Evolutionary conservation across 2,329 filamentous ascomycete genomes (phyloP).

Genomic region (Lomentospora prolificans): DNA sequence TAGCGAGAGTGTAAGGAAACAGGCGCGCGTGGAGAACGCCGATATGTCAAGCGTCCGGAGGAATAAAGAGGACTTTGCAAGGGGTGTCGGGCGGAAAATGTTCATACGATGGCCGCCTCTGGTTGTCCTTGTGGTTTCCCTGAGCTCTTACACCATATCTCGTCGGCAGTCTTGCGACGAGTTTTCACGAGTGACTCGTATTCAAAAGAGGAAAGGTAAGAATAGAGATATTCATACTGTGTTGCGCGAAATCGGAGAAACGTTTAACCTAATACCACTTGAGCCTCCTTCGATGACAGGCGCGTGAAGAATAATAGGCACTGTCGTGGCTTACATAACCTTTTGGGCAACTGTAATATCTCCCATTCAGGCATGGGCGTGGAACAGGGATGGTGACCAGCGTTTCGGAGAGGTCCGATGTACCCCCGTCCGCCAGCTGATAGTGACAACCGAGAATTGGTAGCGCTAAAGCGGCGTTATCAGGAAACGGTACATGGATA

Average conservation of each 20-base stretch:
- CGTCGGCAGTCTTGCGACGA: not conserved
- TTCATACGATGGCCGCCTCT: slow-evolving; percentile 1
- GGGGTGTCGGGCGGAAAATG: not conserved
- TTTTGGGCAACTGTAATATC: too few species aligned
- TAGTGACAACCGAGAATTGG: slow-evolving; percentile 1
- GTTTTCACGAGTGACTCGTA: not conserved
- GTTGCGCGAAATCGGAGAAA: not conserved
- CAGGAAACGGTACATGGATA: not conserved
- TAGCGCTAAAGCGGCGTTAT: not conserved
- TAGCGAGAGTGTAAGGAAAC: too few species aligned
- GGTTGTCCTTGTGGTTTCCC: not conserved
- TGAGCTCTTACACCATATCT: not conserved
- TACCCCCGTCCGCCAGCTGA: not conserved
- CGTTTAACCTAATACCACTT: not conserved
- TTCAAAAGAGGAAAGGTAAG: not conserved
- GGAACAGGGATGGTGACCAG: too few species aligned
- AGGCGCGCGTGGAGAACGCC: not conserved
- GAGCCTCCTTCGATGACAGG: too few species aligned
- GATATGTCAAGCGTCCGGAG: not conserved
- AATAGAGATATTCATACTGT: not conserved
- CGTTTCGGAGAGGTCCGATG: not conserved
- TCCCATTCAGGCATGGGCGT: too few species aligned
- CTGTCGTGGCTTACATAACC: not conserved
- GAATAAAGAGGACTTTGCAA: not conserved
- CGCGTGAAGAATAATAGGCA: too few species aligned